Evolutionary conservation across 1,139 yeast genomes (phyloP), one percentile per base, ranked within the genome.

Genomic region (Blastobotrys indianensis): DNA sequence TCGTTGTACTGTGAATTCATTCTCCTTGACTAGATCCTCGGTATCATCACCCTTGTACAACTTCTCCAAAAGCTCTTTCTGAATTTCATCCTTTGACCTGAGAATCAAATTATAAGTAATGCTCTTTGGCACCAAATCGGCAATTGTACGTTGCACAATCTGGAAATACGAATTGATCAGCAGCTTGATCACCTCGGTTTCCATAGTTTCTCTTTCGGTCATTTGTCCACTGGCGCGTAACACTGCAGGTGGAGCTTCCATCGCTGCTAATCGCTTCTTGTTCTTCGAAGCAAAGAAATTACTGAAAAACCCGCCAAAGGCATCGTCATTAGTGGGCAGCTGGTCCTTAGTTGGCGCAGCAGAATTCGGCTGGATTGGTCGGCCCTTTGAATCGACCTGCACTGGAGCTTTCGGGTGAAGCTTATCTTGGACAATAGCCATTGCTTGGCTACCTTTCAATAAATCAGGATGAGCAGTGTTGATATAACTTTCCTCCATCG

Each of bases 401-500:
- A 82, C 80, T 55, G 83, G 87, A 53, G 85, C 85, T 53, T 76
- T 72, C 44, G 95, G 94, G 61, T 86, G 92, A 67, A 86, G 70
- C 62, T 80, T 85, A 53, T 90, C 96, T 63, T 85, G 90, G 32
- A 92, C 97, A 64, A 87, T 82, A 1, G 92, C 80, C 87, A 92
- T 83, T 2, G 98, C 98, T 64, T 87, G 95, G 16, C 92, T 79
- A 44, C 98, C 98, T 66, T 85, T 88, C 59, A 92, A 74, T 58
- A 92, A 77, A 64, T 92, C 97, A 3, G 98, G 98, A 63, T 92
- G 98, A 1, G 97, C 97, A 12, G 97, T 92, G 67, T 92, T 92
- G 59, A 92, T 90, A 67, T 92, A 92, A 13, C 95, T 85, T 62
- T 86, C 90, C 68, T 92, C 98, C 53, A 95, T 72, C 51, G 69